Evolutionary conservation across 345 rosid species (phyloP).

Genomic region (Eucalyptus sp.): DNA sequence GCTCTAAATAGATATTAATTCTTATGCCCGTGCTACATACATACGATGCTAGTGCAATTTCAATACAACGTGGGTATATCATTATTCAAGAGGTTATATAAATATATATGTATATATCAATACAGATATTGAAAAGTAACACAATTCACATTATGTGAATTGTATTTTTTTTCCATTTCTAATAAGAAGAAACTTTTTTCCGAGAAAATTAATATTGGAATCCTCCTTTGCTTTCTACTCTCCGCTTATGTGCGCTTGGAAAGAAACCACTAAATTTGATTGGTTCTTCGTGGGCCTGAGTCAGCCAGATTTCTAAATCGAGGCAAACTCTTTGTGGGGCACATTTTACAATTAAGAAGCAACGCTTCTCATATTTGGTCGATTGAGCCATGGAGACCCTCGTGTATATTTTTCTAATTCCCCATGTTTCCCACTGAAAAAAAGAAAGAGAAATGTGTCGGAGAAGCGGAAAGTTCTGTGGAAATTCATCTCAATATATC

Average conservation of each 20-base stretch:
- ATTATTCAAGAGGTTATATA: not conserved
- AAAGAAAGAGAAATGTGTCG: not conserved
- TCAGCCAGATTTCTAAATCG: not conserved
- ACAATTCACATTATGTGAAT: not conserved
- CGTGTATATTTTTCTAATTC: not conserved
- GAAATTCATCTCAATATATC: not conserved
- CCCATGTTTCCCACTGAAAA: not conserved
- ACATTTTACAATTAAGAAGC: not conserved
- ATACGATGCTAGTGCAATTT: not conserved
- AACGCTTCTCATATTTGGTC: not conserved
- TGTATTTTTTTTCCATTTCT: not conserved
- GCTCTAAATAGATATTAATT: not conserved
- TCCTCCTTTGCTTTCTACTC: not conserved
- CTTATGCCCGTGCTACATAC: not conserved
- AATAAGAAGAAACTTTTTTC: not conserved
- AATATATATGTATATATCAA: not conserved
- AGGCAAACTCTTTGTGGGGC: not conserved
- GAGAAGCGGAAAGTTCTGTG: not conserved
- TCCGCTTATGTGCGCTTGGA: not conserved
- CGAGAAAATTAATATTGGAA: not conserved
- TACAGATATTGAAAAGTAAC: not conserved
- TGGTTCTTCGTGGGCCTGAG: not conserved
- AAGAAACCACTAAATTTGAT: not conserved
- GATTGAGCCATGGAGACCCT: not conserved
- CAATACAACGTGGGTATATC: not conserved